Conservation (phyloP, 2,329 filamentous ascomycete species). For the Paraconiothyrium brasiliense region DNA sequence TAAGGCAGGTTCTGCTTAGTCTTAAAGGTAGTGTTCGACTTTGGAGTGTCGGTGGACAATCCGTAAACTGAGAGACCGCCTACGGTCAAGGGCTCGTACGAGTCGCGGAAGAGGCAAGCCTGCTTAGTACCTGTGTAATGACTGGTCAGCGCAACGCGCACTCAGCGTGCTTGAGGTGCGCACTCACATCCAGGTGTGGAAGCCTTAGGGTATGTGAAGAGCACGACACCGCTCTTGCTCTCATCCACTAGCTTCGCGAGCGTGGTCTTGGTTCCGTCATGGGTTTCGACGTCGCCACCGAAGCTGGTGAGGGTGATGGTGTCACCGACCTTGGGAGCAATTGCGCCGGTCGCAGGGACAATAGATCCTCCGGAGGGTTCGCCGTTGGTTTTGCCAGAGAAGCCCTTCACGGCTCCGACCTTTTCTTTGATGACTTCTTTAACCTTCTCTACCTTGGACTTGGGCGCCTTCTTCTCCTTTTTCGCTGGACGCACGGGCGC, state of each 20-base stretch:
- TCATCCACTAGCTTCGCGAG: constrained; percentile 82
- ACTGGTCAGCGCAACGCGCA: constrained; percentile 23
- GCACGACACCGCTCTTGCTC: constrained; percentile 84
- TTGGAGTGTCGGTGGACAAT: constrained; percentile 85
- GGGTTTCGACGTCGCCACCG: constrained; percentile 79
- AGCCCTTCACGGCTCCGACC: constrained; percentile 40
- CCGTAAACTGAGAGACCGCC: constrained; percentile 89
- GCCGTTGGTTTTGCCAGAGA: constrained; percentile 37
- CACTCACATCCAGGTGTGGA: constrained; percentile 91
- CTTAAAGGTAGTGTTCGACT: constrained; percentile 92
- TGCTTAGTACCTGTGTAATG: constrained; percentile 79
- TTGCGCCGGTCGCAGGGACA: constrained; percentile 21
- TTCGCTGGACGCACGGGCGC: constrained; percentile 58
- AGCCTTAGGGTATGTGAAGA: constrained; percentile 96
- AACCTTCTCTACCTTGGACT: constrained; percentile 46
- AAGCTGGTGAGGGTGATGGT: constrained; percentile 64
- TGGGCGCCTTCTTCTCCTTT: constrained; percentile 57
- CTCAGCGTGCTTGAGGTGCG: constrained; percentile 6
- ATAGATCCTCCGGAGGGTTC: constrained; percentile 34
- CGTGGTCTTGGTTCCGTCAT: constrained; percentile 82
- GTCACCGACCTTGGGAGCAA: constrained; percentile 57
- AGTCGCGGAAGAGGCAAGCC: constrained; percentile 91
- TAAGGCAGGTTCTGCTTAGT: constrained; percentile 91
- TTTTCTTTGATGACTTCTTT: constrained; percentile 43
- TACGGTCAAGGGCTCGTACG: constrained; percentile 76